phyloP scores from a whole-genome alignment of 495 filamentous ascomycete genomes.

The Daldinia grandis region DNA sequence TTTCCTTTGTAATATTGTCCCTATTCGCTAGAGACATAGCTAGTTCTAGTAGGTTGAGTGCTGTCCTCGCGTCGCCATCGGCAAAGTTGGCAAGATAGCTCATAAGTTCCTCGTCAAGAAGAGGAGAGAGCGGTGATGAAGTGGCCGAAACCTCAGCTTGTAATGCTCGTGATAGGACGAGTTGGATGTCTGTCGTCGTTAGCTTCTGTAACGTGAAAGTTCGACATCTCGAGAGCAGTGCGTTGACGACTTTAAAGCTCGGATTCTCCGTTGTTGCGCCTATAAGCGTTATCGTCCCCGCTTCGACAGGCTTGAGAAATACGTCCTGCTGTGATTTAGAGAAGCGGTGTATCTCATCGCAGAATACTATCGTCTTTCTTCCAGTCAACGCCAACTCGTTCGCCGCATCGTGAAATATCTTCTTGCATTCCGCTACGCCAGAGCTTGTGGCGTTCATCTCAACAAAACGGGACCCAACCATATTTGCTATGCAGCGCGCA shows the following conservation, averaged over 20 bases:
- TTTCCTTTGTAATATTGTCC: slow-evolving; percentile 62
- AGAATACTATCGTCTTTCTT: slow-evolving; percentile 94
- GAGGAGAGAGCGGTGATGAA: slow-evolving; percentile 52
- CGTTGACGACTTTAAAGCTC: slow-evolving; percentile 90
- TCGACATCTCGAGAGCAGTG: slow-evolving; percentile 86
- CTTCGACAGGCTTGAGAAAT: slow-evolving; percentile 91
- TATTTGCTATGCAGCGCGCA: slow-evolving; percentile 86
- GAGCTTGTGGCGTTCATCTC: slow-evolving; percentile 95
- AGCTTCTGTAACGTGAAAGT: slow-evolving; percentile 86
- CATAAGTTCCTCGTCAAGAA: slow-evolving; percentile 81
- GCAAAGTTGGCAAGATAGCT: slow-evolving; percentile 83
- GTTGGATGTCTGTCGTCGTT: slow-evolving; percentile 70
- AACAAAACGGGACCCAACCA: slow-evolving; percentile 83
- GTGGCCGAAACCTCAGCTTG: slow-evolving; percentile 57
- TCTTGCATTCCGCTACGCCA: slow-evolving; percentile 93
- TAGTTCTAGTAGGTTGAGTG: slow-evolving; percentile 90
- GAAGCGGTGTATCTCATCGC: slow-evolving; percentile 97
- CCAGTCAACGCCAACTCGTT: slow-evolving; percentile 84
- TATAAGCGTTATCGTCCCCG: slow-evolving; percentile 88
- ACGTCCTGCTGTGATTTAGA: slow-evolving; percentile 94
- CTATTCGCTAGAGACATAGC: slow-evolving; percentile 65
- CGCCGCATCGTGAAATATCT: slow-evolving; percentile 85
- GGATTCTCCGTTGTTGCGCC: slow-evolving; percentile 98
- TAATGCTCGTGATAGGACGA: slow-evolving; percentile 79
- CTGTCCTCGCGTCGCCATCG: slow-evolving; percentile 91